phyloP scores from a whole-genome alignment of 2,329 filamentous ascomycete species.

The Diaporthe ilicicola region DNA sequence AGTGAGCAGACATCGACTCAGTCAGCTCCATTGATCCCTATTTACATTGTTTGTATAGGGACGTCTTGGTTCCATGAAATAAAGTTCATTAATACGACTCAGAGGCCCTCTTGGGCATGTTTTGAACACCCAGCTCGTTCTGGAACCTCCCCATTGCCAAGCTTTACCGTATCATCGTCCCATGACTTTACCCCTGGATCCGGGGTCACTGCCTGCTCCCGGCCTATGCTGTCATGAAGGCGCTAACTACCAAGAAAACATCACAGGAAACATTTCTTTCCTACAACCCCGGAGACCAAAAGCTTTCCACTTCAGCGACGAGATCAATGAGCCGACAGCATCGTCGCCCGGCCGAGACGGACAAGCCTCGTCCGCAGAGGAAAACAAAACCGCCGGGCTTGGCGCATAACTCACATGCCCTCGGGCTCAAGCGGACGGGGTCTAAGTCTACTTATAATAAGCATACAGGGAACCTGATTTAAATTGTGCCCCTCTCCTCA shows the following conservation, averaged over 20 bases:
- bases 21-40: not conserved
- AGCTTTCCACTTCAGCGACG: too few species aligned
- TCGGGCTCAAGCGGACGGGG: not conserved
- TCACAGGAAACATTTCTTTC: not conserved
- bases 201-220: not conserved
- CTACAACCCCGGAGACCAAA: not conserved
- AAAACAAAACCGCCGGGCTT: not conserved
- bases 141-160: not conserved
- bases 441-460: not conserved
- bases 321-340: not conserved
- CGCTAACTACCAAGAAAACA: not conserved
- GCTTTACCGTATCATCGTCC: not conserved
- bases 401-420: not conserved
- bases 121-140: constrained; percentile 5
- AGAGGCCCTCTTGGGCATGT: not conserved
- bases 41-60: not conserved
- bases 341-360: not conserved
- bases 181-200: constrained; percentile 7
- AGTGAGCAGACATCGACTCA: not conserved
- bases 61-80: not conserved
- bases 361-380: not conserved
- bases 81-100: not conserved
- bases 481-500: not conserved
- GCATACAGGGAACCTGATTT: constrained; percentile 17
- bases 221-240: not conserved